Conservation (phyloP, 75 land plant species). For the Picea sitchensis region DNA sequence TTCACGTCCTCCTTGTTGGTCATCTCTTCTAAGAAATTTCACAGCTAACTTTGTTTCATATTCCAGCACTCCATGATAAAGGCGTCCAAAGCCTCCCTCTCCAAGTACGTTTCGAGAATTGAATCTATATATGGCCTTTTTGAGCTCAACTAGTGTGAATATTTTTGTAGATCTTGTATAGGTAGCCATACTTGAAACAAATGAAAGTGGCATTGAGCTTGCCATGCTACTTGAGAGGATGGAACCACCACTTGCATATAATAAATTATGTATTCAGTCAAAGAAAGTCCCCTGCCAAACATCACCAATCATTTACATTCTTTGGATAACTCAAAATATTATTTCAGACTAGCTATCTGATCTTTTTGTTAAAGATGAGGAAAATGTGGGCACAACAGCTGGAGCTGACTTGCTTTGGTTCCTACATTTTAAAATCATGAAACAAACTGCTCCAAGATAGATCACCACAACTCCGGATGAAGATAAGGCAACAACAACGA, state of each 20-base stretch:
- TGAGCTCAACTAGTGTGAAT: constrained; percentile 19
- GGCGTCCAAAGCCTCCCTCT: constrained; percentile 31
- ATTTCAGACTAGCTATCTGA: constrained; percentile 9
- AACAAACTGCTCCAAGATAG: constrained; percentile 8
- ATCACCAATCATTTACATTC: not conserved
- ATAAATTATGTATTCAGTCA: no score
- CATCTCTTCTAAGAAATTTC: constrained; percentile 27
- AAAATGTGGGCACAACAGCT: constrained; percentile 9
- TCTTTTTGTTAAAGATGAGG: constrained; percentile 10
- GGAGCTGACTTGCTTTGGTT: constrained; percentile 6
- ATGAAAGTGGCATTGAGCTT: constrained; percentile 52
- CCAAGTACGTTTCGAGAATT: constrained; percentile 24
- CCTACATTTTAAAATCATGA: constrained; percentile 2
- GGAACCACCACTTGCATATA: constrained; percentile 19
- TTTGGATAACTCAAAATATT: not conserved
- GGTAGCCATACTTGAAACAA: constrained; percentile 11
- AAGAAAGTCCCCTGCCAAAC: not conserved
- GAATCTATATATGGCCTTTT: constrained; percentile 23
- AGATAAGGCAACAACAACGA: constrained; percentile 20
- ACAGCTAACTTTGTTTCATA: constrained; percentile 23
- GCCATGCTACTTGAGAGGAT: constrained; percentile 45
- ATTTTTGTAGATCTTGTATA: constrained; percentile 20
- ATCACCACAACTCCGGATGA: constrained; percentile 10
- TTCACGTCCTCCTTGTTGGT: constrained; percentile 27
- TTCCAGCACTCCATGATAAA: constrained; percentile 24